Evolutionary conservation across 2,329 filamentous ascomycete species (phyloP).

Genomic region (Curvularia sp.): DNA sequence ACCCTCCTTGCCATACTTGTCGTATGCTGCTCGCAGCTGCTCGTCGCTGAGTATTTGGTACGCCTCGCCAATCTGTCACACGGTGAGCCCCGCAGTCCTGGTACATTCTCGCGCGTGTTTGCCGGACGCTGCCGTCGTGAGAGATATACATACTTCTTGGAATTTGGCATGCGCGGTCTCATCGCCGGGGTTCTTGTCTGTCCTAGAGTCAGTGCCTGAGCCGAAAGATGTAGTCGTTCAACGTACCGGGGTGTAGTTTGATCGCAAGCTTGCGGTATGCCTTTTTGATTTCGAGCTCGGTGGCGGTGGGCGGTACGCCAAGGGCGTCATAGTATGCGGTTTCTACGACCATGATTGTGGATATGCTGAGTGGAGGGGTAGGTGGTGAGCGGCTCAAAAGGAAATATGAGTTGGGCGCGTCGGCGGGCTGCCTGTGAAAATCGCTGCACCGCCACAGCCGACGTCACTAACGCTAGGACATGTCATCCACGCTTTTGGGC

Average conservation of each 20-base stretch:
- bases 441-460: constrained; percentile 26
- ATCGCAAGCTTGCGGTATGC: constrained; percentile 92
- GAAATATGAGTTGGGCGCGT: constrained; percentile 26
- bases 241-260: constrained; percentile 81
- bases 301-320: constrained; percentile 82
- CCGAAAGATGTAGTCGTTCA: constrained; percentile 34
- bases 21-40: constrained; percentile 88
- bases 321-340: constrained; percentile 88
- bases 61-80: constrained; percentile 67
- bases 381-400: constrained; percentile 16
- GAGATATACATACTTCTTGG: constrained; percentile 69
- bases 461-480: constrained; percentile 28
- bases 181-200: constrained; percentile 97
- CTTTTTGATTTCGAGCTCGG: constrained; percentile 95
- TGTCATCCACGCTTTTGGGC: constrained; percentile 3
- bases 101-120: constrained; percentile 8
- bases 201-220: constrained; percentile 14
- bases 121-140: constrained; percentile 5
- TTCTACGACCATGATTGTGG: constrained; percentile 76
- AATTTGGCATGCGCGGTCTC: constrained; percentile 93
- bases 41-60: constrained; percentile 86
- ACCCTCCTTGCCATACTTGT: constrained; percentile 95
- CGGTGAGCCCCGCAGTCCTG: constrained; percentile 34
- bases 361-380: constrained; percentile 7
- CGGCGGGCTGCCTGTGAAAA: constrained; percentile 24